Percentiles rank a stretch among this genome's conserved stretches.
phyloP scores from a whole-genome alignment of 371 early-diverging fungal genomes.

The Sporodiniella umbellata region DNA sequence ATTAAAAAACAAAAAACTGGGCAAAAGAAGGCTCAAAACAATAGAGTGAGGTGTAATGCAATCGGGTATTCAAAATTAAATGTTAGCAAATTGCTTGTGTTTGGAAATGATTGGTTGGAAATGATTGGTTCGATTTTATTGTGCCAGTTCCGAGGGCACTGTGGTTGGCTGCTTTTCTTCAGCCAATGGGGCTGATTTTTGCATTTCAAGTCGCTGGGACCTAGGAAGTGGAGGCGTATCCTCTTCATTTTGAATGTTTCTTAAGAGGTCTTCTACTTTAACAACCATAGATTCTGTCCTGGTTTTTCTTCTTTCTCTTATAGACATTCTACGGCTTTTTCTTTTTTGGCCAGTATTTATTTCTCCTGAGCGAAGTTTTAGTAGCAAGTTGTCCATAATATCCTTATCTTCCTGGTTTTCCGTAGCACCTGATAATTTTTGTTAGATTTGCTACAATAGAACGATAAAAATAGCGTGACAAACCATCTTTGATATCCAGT shows the following conservation, averaged over 20 bases:
- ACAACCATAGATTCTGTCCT: slow-evolving; percentile 61
- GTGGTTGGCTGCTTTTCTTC: slow-evolving; percentile 11
- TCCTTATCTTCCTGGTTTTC: slow-evolving; percentile 68
- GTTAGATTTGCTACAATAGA: neutral
- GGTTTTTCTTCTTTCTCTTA: slow-evolving; percentile 43
- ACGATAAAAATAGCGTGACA: neutral
- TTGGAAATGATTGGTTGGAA: neutral
- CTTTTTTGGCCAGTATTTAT: slow-evolving; percentile 55
- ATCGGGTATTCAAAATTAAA: neutral
- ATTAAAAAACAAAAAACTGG: neutral
- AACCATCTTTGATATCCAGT: slow-evolving; percentile 41
- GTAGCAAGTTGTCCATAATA: slow-evolving; percentile 81
- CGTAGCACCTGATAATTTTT: slow-evolving; percentile 12
- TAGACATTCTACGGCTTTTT: slow-evolving; percentile 37
- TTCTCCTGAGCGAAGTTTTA: slow-evolving; percentile 71
- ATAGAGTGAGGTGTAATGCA: neutral
- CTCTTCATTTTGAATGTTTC: slow-evolving; percentile 58
- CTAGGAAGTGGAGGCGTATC: slow-evolving; percentile 33
- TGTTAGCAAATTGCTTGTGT: neutral
- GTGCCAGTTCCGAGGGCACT: neutral
- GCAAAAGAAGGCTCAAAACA: neutral
- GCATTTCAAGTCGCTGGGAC: slow-evolving; percentile 29
- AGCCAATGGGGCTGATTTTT: slow-evolving; percentile 36
- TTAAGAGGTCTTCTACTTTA: slow-evolving; percentile 70
- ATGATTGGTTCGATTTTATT: neutral